Base-by-base conservation (phyloP, 768 basidiomycete genomes). In the Lactifluus echinatus region DNA sequence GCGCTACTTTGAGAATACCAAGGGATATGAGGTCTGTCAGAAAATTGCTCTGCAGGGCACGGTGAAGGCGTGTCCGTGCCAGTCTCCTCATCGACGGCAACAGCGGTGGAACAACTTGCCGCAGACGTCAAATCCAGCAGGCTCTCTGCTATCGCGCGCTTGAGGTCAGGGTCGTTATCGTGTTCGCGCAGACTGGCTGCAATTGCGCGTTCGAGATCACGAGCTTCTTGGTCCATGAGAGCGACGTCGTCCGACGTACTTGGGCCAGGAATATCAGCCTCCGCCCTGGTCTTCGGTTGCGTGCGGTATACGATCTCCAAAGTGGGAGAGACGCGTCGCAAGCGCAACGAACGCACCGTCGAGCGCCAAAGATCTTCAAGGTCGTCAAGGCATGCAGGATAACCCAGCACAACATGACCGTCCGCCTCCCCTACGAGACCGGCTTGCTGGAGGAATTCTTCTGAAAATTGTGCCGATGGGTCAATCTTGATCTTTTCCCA, bases 231-330 rank as follows among this genome's bases (percentile, higher is more conserved):
- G 17, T 60, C 61, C 59, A 39, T 51, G 5, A 12, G 17, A 4
- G 26, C 44, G 28, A 36, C 40, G 12, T 55, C 52, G 28, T 23
- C 12, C 7, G 15, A 36, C 17, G 8, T 50, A 19, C 23, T 12
- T 21, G 33, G 6, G 8, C 56, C 39, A 33, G 62, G 55, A 28
- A 24, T 23, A 6, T 29, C 31, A 7, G 58, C 55, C 17, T 46
- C 51, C 6, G 28, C 14, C 19, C 49, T 15, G 7, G 33, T 60
- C 46, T 40, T 55, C 47, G 15, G 53, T 55, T 66, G 66, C 6
- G 52, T 50, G 26, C 81, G 80, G 64, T 86, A 86, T 1, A 82
- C 69, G 33, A 84, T 61, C 53, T 78, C 72, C 44, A 83, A 67
- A 23, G 66, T 69, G 4, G 66, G 64, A 53, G 78, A 72, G 12